These are phyloP conservation scores for Apiospora malaysiana DNA, from an alignment of 2,329 filamentous ascomycete genomes.

Conservation along the genomic window DNA sequence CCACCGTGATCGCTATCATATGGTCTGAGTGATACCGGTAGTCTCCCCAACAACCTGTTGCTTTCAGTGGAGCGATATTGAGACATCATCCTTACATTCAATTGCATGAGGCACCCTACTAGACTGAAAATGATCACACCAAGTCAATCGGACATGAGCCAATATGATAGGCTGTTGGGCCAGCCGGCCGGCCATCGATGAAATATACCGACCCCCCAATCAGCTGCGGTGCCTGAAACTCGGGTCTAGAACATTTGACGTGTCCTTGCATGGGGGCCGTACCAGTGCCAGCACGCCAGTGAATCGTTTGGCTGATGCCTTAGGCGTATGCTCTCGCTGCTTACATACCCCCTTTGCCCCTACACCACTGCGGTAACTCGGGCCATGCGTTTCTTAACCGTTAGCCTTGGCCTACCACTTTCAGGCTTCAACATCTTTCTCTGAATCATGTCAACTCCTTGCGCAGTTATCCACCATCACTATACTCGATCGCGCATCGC, in stretches of 20 bases:
- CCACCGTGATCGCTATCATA: no score
- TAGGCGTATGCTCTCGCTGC: neutral
- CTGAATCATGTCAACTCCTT: slow-evolving; percentile 1
- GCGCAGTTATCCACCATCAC: neutral
- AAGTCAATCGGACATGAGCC: neutral
- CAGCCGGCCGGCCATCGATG: neutral
- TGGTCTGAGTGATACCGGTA: no score
- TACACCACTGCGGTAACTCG: slow-evolving; percentile 7
- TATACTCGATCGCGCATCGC: neutral
- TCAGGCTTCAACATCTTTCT: slow-evolving; percentile 13
- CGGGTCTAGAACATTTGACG: slow-evolving; percentile 19
- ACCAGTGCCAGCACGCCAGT: neutral
- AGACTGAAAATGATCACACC: neutral
- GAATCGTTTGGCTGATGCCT: neutral
- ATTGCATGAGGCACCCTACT: neutral
- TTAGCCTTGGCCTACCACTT: neutral
- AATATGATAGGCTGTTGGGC: neutral
- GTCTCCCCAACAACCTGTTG: neutral
- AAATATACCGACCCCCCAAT: neutral
- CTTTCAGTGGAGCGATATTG: neutral
- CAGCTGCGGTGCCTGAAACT: slow-evolving; percentile 3
- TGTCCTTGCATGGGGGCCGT: neutral
- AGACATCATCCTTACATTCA: neutral
- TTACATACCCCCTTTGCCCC: neutral
- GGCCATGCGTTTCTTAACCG: neutral